Base-by-base conservation (phyloP, 2,329 filamentous ascomycete species). In the Hysterium pulicare region DNA sequence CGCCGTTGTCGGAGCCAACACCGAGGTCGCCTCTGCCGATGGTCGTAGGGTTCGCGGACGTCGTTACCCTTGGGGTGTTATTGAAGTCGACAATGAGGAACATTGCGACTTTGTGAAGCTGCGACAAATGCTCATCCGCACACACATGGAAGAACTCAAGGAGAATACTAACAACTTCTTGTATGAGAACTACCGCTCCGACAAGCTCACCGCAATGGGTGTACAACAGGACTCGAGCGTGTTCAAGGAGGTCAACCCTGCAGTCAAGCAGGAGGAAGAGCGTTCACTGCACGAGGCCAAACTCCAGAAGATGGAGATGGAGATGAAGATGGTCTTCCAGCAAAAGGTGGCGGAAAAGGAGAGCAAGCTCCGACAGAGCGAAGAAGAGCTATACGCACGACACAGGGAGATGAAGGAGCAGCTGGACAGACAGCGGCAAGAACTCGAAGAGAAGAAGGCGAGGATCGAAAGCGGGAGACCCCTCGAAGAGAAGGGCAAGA, bases 281-380 rank as follows among this genome's bases (percentile, higher is more conserved):
- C 89, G 93, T 62, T 85, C 87, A 52, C 79, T 98, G 58, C 93
- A 98, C 80, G 93, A 98, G 76, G 90, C 96, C 80, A 98, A 98
- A 80, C 88, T 98, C 59, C 89, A 91, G 71, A 98, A 98, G 88
- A 98, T 98, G 93, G 93, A 98, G 74, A 84, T 90, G 64, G 93
- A 98, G 73, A 98, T 98, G 93, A 98, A 98, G 88, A 95, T 96
- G 88, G 93, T 98, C 58, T 98, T 98, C 89, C 93, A 97, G 72
- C 93, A 98, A 71, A 98, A 98, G 86, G 93, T 98, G 23, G 84
- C 89, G 55, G 93, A 98, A 73, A 98, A 98, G 79, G 93, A 98
- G 76, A 95, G 89, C 82, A 98, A 98, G 76, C 78, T 98, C 69
- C 95, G 95, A 77, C 93, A 97, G 76, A 95, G 90, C 78, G 93